Conservation (phyloP, 164 flowering plant species). For the Stephania cephalantha region DNA sequence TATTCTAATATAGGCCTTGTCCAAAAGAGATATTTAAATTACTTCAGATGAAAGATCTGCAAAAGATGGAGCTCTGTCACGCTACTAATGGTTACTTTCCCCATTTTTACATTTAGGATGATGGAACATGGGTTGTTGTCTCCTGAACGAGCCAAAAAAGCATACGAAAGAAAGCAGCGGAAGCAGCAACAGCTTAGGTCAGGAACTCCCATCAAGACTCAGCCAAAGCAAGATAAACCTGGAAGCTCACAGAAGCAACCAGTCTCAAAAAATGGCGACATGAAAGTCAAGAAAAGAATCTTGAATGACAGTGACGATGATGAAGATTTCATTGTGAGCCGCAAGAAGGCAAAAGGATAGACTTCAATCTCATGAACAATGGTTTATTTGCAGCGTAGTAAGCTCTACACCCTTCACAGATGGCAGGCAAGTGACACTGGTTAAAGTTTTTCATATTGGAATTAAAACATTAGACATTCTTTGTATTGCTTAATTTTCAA, state of each 20-base stretch:
- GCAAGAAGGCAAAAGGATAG: slow-evolving; percentile 53
- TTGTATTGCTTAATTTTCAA: not conserved
- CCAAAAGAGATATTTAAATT: not conserved
- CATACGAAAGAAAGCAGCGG: slow-evolving; percentile 76
- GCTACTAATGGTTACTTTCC: not conserved
- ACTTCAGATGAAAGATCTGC: not conserved
- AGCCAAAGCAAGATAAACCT: slow-evolving; percentile 36
- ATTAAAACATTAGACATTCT: slow-evolving; percentile 1
- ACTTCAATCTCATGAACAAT: not conserved
- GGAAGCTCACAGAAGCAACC: slow-evolving; percentile 55
- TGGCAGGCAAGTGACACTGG: not conserved
- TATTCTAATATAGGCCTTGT: not conserved
- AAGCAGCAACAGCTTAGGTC: slow-evolving; percentile 62
- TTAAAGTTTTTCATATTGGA: not conserved
- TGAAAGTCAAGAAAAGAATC: slow-evolving; percentile 56
- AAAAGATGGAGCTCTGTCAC: not conserved
- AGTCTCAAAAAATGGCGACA: slow-evolving; percentile 52
- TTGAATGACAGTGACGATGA: slow-evolving; percentile 41
- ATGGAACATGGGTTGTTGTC: slow-evolving; percentile 97
- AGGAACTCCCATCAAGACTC: slow-evolving; percentile 76
- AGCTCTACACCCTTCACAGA: not conserved
- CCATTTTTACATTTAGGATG: slow-evolving; percentile 52
- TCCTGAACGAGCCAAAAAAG: slow-evolving; percentile 76
- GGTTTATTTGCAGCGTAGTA: slow-evolving; percentile 2
- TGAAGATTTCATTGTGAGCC: slow-evolving; percentile 56